Percentiles rank a stretch among this genome's conserved stretches.
phyloP scores from a whole-genome alignment of 2,329 filamentous ascomycete genomes.

The Botrytis tulipae region DNA sequence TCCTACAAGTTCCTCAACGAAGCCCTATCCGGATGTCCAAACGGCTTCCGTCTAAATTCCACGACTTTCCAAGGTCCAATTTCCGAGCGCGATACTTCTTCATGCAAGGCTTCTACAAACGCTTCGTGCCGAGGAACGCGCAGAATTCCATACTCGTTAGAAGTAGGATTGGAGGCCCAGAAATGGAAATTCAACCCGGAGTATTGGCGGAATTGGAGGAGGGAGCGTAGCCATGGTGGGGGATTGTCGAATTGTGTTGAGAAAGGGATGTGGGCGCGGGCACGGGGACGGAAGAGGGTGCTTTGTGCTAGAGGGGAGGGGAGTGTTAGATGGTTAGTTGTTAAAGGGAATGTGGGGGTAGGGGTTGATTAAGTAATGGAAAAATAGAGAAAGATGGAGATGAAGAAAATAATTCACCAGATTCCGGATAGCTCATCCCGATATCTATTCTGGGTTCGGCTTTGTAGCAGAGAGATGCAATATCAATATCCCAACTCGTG shows the following conservation, averaged over 20 bases:
- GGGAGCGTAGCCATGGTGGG: neutral
- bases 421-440: neutral
- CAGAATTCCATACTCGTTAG: neutral
- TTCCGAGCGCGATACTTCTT: neutral
- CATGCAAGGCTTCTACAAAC: slow-evolving; percentile 6
- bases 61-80: slow-evolving; percentile 14
- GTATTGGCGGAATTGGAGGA: slow-evolving; percentile 17
- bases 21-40: neutral
- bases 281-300: neutral
- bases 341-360: neutral
- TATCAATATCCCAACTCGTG: slow-evolving; percentile 28
- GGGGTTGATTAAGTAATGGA: neutral
- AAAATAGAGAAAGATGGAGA: too few relatives aligned
- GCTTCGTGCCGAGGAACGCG: neutral
- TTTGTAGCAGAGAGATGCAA: slow-evolving; percentile 23
- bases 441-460: slow-evolving; percentile 15
- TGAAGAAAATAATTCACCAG: neutral
- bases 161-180: neutral
- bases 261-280: neutral
- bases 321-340: neutral
- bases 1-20: neutral
- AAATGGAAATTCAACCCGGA: slow-evolving; percentile 14
- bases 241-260: neutral
- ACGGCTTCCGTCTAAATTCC: neutral
- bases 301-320: neutral